Evolutionary conservation across 1,284 basidiomycete genomes (phyloP).

Genomic region (Moesziomyces aphidis): DNA sequence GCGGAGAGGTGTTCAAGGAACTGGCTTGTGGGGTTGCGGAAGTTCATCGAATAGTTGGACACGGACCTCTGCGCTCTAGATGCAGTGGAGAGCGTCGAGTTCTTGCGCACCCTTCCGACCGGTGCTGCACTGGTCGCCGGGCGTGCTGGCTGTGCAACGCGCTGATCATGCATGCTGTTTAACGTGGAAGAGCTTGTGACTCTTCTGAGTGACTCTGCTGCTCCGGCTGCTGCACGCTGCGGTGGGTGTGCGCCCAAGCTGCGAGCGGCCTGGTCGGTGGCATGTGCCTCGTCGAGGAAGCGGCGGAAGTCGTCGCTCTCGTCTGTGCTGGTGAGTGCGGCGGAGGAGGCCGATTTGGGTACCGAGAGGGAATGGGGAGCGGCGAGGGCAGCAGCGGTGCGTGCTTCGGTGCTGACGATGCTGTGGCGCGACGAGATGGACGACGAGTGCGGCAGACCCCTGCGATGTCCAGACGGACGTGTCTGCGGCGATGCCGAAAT

Average conservation of each 20-base stretch:
- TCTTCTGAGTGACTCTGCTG: slow-evolving; percentile 32
- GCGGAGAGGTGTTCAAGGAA: slow-evolving; percentile 33
- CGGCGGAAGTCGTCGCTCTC: slow-evolving; percentile 38
- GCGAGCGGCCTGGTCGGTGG: slow-evolving; percentile 10
- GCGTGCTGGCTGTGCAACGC: background rate
- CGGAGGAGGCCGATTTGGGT: slow-evolving; percentile 26
- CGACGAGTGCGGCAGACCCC: slow-evolving; percentile 18
- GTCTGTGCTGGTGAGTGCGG: slow-evolving; percentile 23
- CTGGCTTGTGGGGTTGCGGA: slow-evolving; percentile 44
- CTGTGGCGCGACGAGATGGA: slow-evolving; percentile 36
- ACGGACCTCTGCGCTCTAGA: slow-evolving; percentile 18
- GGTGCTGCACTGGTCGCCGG: slow-evolving; percentile 1
- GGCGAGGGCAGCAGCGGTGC: slow-evolving; percentile 9
- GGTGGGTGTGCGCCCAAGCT: background rate
- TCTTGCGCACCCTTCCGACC: background rate
- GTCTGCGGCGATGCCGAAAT: slow-evolving; percentile 32
- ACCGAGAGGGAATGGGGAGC: slow-evolving; percentile 21
- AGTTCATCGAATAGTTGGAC: slow-evolving; percentile 31
- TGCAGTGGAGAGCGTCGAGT: slow-evolving; percentile 12
- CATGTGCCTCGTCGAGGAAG: slow-evolving; percentile 29
- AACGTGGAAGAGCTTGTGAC: slow-evolving; percentile 37
- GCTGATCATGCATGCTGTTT: slow-evolving; percentile 17
- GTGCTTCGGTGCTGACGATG: slow-evolving; percentile 14
- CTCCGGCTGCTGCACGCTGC: background rate
- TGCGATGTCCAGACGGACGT: slow-evolving; percentile 11